Conservation (phyloP, 2,329 filamentous ascomycete species). For the Leptosphaerulina australis region DNA sequence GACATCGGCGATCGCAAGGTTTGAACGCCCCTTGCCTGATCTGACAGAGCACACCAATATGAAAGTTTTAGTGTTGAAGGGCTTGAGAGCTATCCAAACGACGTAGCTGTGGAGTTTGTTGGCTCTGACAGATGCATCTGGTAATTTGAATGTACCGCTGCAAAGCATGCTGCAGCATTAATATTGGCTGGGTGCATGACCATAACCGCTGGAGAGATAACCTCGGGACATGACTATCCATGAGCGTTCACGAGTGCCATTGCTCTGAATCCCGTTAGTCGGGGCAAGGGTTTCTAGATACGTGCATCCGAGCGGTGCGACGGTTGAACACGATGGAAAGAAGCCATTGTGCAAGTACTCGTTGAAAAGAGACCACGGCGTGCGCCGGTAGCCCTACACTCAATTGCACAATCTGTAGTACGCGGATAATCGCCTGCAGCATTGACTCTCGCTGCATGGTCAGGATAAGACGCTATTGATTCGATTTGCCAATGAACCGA, state of each 20-base stretch:
- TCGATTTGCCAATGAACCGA: slow-evolving; percentile 15
- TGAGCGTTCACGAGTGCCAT: slow-evolving; percentile 24
- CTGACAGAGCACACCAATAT: slow-evolving; percentile 17
- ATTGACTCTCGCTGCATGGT: slow-evolving; percentile 8
- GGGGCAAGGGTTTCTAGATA: slow-evolving; percentile 22
- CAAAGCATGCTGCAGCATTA: slow-evolving; percentile 11
- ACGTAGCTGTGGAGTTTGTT: slow-evolving; percentile 20
- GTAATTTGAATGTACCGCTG: slow-evolving; percentile 6
- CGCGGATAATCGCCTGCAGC: not conserved
- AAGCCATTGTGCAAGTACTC: slow-evolving; percentile 19
- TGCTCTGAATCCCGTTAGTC: slow-evolving; percentile 8
- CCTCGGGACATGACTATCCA: slow-evolving; percentile 22
- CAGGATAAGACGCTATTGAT: slow-evolving; percentile 24
- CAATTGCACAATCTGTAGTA: not conserved
- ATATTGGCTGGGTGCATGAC: slow-evolving; percentile 26
- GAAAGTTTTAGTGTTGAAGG: slow-evolving; percentile 22
- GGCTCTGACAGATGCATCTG: slow-evolving; percentile 25
- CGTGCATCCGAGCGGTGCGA: slow-evolving; percentile 20
- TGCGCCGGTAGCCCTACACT: not conserved
- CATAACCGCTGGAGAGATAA: slow-evolving; percentile 20
- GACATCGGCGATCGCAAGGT: slow-evolving; percentile 21
- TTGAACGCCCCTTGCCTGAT: slow-evolving; percentile 20
- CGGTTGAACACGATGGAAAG: slow-evolving; percentile 22
- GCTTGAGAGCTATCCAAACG: slow-evolving; percentile 22
- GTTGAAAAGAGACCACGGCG: slow-evolving; percentile 24